Percentiles rank a stretch among this genome's conserved stretches.
These are phyloP conservation scores for Candida oleophila DNA, from an alignment of 805 yeast species.

Conservation along the genomic window DNA sequence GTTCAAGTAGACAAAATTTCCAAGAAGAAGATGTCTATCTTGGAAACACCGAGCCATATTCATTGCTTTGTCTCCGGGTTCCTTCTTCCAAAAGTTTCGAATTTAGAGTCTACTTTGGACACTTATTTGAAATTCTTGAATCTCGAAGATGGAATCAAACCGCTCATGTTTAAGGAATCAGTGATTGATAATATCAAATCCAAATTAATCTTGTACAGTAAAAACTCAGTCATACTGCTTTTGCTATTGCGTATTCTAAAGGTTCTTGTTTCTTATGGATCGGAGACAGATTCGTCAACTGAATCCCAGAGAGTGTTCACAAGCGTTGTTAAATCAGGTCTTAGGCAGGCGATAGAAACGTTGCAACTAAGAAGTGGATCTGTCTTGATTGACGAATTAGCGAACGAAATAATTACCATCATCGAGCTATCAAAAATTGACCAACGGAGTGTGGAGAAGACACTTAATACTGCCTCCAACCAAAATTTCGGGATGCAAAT, in stretches of 20 bases:
- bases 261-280: slow-evolving; percentile 8
- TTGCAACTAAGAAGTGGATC: slow-evolving; percentile 22
- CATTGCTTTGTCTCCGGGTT: slow-evolving; percentile 40
- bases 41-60: slow-evolving; percentile 4
- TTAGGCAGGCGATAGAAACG: slow-evolving; percentile 6
- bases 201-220: slow-evolving; percentile 25
- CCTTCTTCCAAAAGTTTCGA: slow-evolving; percentile 37
- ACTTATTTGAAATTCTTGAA: slow-evolving; percentile 36
- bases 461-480: not conserved
- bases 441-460: not conserved
- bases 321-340: not conserved
- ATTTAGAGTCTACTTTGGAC: slow-evolving; percentile 43
- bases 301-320: not conserved
- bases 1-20: slow-evolving; percentile 20
- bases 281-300: not conserved
- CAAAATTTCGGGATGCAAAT: not conserved
- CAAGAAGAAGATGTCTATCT: not conserved
- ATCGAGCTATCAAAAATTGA: not conserved
- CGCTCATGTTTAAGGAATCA: slow-evolving; percentile 22
- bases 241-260: slow-evolving; percentile 31
- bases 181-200: slow-evolving; percentile 28
- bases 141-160: slow-evolving; percentile 17
- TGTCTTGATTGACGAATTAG: slow-evolving; percentile 38
- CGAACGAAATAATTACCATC: slow-evolving; percentile 19
- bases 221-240: slow-evolving; percentile 38